phyloP scores from a whole-genome alignment of 2,329 filamentous ascomycete species.

The Seiridium cupressi region DNA sequence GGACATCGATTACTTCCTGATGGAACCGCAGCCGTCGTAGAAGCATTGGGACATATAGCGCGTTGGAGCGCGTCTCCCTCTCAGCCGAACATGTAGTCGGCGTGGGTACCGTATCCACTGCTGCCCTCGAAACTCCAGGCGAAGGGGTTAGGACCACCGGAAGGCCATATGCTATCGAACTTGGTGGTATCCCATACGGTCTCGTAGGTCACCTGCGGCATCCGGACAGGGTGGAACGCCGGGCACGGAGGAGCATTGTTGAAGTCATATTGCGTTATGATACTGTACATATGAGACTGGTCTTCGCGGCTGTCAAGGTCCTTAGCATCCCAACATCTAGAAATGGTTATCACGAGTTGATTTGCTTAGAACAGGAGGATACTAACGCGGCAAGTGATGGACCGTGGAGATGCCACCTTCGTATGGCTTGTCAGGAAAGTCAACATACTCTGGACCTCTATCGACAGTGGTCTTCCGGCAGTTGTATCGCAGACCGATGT shows the following conservation, averaged over 20 bases:
- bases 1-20: slow-evolving; percentile 22
- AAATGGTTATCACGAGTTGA: not conserved
- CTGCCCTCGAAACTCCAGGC: slow-evolving; percentile 27
- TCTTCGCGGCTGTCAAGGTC: slow-evolving; percentile 48
- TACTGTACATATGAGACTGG: slow-evolving; percentile 33
- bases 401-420: slow-evolving; percentile 40
- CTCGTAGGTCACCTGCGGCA: slow-evolving; percentile 41
- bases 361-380: not conserved
- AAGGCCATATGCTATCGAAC: slow-evolving; percentile 35
- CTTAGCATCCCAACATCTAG: slow-evolving; percentile 46
- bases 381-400: slow-evolving; percentile 45
- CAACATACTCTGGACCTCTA: slow-evolving; percentile 36
- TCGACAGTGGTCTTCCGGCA: slow-evolving; percentile 38
- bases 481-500: slow-evolving; percentile 36
- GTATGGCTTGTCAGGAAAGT: slow-evolving; percentile 37
- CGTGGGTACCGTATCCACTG: slow-evolving; percentile 34
- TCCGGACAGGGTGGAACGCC: slow-evolving; percentile 35
- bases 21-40: slow-evolving; percentile 28
- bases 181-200: slow-evolving; percentile 41
- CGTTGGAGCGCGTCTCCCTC: slow-evolving; percentile 28
- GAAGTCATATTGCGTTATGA: slow-evolving; percentile 26
- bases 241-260: slow-evolving; percentile 32
- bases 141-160: slow-evolving; percentile 31
- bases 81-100: slow-evolving; percentile 39
- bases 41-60: slow-evolving; percentile 31